Evolutionary conservation across 345 rosid genomes (phyloP).

Genomic region (Raphanus sativus): DNA sequence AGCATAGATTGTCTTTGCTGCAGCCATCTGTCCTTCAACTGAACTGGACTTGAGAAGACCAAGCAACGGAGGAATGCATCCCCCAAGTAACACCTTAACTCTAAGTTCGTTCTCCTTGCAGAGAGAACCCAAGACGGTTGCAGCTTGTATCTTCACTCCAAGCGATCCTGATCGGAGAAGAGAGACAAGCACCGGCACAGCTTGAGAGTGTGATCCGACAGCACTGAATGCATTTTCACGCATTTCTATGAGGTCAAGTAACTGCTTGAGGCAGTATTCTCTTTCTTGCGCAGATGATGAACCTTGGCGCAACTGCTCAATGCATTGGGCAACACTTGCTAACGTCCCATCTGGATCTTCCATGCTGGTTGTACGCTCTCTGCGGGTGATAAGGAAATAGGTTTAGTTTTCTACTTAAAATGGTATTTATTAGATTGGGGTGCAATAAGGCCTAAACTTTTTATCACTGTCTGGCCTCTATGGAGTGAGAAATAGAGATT

Average conservation of each 20-base stretch:
- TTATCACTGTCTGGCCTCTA: neutral
- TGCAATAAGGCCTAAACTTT: neutral
- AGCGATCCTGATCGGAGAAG: conserved; percentile 96
- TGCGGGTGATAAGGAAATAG: conserved; percentile 39
- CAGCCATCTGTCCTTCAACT: conserved; percentile 90
- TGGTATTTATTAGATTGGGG: neutral
- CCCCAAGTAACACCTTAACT: conserved; percentile 96
- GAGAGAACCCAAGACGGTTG: conserved; percentile 94
- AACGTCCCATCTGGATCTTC: conserved; percentile 99
- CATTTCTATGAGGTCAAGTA: conserved; percentile 86
- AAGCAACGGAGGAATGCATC: conserved; percentile 99
- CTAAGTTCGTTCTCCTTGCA: conserved; percentile 98
- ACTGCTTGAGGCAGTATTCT: conserved; percentile 81
- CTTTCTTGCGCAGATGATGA: conserved; percentile 88
- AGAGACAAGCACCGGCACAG: conserved; percentile 99
- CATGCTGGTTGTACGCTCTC: conserved; percentile 91
- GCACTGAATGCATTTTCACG: conserved; percentile 97
- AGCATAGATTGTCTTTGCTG: conserved; percentile 93
- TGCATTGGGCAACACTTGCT: conserved; percentile 98
- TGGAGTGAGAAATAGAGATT: neutral
- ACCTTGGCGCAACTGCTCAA: conserved; percentile 92
- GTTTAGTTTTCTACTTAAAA: neutral
- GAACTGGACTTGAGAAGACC: conserved; percentile 97
- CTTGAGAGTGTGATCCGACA: conserved; percentile 99
- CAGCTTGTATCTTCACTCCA: conserved; percentile 95